A percentile compares a stretch with the other conserved stretches of the same genome.
These are phyloP conservation scores for Spathaspora girioi DNA, from an alignment of 805 yeast species.

Conservation along the genomic window DNA sequence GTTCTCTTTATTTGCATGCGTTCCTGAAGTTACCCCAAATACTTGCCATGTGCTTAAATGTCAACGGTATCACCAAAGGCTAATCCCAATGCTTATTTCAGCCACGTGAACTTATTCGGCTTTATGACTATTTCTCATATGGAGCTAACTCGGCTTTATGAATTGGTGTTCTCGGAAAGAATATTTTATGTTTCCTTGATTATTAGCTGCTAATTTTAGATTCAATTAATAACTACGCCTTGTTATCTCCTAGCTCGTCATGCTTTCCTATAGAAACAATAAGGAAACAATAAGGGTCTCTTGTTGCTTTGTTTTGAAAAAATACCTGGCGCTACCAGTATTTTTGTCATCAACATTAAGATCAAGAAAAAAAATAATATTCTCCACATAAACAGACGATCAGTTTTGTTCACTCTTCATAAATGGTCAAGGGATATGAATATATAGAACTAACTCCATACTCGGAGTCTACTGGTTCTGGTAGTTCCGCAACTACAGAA, in stretches of 20 bases:
- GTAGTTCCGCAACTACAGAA: not conserved
- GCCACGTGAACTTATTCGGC: not conserved
- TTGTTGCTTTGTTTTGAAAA: not conserved
- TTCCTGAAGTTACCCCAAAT: no score
- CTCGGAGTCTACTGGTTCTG: constrained; percentile 1
- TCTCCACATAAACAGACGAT: not conserved
- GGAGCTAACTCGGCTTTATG: not conserved
- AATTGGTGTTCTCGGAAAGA: not conserved
- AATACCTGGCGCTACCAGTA: not conserved
- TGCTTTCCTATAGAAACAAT: not conserved
- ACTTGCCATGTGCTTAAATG: no score
- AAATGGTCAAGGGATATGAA: constrained; percentile 3
- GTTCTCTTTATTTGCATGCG: no score
- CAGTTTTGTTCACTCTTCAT: not conserved
- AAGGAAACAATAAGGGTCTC: not conserved
- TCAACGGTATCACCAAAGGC: no score
- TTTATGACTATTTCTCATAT: not conserved
- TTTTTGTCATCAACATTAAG: not conserved
- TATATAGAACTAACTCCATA: constrained; percentile 15
- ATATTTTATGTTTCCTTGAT: not conserved
- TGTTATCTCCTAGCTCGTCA: not conserved
- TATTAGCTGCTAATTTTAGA: not conserved
- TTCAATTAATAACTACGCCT: not conserved
- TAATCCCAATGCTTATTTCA: no score
- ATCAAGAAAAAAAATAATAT: not conserved